Evolutionary conservation across 1,284 basidiomycete species (phyloP).

Genomic region (Coniophora puteana): DNA sequence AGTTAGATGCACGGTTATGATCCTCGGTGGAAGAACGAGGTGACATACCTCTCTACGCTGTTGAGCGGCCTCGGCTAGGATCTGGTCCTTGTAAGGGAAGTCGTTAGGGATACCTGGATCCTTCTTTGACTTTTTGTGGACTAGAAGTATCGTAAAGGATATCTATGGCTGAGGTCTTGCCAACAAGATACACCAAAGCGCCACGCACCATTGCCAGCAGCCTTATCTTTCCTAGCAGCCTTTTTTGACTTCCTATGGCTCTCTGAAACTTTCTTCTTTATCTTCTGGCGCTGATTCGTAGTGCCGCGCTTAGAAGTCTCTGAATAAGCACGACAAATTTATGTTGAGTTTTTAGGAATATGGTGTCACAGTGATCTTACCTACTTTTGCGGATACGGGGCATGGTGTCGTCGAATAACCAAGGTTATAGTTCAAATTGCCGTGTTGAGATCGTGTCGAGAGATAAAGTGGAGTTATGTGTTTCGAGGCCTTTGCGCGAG

Average conservation of each 20-base stretch:
- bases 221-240: constrained; percentile 73
- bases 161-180: neutral
- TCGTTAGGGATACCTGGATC: constrained; percentile 97
- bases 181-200: neutral
- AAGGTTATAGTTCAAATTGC: too few species aligned
- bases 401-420: too few species aligned
- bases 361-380: constrained; percentile 15
- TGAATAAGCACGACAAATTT: too few species aligned
- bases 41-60: constrained; percentile 67
- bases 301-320: constrained; percentile 83
- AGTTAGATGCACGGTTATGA: constrained; percentile 1
- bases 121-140: constrained; percentile 61
- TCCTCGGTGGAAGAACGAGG: constrained; percentile 1
- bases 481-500: too few species aligned
- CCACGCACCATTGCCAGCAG: constrained; percentile 87
- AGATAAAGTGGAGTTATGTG: too few species aligned
- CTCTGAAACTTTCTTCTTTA: constrained; percentile 80
- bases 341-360: constrained; percentile 12
- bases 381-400: constrained; percentile 75
- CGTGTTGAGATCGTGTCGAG: too few species aligned
- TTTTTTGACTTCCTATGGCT: constrained; percentile 76
- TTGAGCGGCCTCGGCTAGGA: constrained; percentile 87
- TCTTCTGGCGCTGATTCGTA: constrained; percentile 72
- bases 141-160: constrained; percentile 29
- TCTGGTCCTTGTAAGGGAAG: constrained; percentile 96